phyloP scores from a whole-genome alignment of 257 asterid genomes.

The Przewalskia tangutica region DNA sequence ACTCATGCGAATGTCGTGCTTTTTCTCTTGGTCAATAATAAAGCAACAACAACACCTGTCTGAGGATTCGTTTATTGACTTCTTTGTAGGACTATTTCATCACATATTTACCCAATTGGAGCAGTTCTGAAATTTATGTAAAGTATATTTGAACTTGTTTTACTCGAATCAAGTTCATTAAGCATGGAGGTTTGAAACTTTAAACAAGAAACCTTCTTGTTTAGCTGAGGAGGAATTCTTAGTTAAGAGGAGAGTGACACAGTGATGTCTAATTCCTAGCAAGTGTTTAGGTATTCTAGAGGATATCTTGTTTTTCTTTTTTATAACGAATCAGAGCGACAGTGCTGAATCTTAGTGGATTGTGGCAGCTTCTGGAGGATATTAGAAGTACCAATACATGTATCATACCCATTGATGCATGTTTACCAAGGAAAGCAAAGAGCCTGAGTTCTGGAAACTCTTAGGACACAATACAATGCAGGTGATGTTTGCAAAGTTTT shows the following conservation, averaged over 20 bases:
- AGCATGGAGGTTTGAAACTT: background rate
- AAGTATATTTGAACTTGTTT: background rate
- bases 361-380: background rate
- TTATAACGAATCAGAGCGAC: no score
- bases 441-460: background rate
- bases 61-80: background rate
- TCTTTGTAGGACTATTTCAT: background rate
- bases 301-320: no score
- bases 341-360: no score
- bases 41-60: background rate
- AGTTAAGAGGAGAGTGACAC: background rate
- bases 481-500: background rate
- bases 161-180: background rate
- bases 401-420: background rate
- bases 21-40: background rate
- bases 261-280: background rate
- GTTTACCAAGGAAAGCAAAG: background rate
- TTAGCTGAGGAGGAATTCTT: background rate
- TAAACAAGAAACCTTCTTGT: background rate
- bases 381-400: background rate
- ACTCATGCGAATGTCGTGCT: background rate
- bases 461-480: background rate
- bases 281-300: background rate
- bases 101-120: background rate
- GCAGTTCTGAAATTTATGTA: background rate